These are phyloP conservation scores for Amylocarpus encephaloides DNA, from an alignment of 2,329 filamentous ascomycete species.

Conservation along the genomic window DNA sequence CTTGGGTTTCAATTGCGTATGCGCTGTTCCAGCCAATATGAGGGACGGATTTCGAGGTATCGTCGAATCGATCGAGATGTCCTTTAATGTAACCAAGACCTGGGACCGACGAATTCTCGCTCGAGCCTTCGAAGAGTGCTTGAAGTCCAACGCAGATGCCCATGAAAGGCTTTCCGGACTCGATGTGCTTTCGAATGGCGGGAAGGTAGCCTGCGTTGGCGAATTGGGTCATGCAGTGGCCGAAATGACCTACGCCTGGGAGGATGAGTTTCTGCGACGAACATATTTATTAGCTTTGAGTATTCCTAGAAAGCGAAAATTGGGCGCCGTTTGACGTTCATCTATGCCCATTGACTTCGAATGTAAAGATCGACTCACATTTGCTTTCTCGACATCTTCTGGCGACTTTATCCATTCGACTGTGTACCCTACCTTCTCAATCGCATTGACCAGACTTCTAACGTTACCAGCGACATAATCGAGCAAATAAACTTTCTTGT, in stretches of 20 bases:
- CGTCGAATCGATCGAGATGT: constrained; percentile 68
- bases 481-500: constrained; percentile 60
- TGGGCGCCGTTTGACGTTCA: too few species aligned
- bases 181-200: constrained; percentile 75
- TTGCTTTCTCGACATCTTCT: constrained; percentile 75
- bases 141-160: constrained; percentile 94
- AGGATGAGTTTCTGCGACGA: constrained; percentile 74
- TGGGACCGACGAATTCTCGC: constrained; percentile 64
- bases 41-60: constrained; percentile 79
- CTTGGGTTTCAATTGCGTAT: constrained; percentile 50
- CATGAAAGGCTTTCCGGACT: constrained; percentile 93
- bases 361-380: constrained; percentile 49
- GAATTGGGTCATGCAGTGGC: constrained; percentile 86
- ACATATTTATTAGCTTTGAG: constrained; percentile 6
- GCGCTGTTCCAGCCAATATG: constrained; percentile 99
- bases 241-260: constrained; percentile 95
- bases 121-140: constrained; percentile 79
- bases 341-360: too few species aligned
- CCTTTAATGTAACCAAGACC: constrained; percentile 73
- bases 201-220: constrained; percentile 75
- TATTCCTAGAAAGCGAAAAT: too few species aligned
- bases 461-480: constrained; percentile 97
- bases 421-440: constrained; percentile 88
- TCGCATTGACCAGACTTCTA: constrained; percentile 91
- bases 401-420: constrained; percentile 89